Evolutionary conservation across 1,284 basidiomycete species (phyloP).

Genomic region (Sanghuangporus weigelae): DNA sequence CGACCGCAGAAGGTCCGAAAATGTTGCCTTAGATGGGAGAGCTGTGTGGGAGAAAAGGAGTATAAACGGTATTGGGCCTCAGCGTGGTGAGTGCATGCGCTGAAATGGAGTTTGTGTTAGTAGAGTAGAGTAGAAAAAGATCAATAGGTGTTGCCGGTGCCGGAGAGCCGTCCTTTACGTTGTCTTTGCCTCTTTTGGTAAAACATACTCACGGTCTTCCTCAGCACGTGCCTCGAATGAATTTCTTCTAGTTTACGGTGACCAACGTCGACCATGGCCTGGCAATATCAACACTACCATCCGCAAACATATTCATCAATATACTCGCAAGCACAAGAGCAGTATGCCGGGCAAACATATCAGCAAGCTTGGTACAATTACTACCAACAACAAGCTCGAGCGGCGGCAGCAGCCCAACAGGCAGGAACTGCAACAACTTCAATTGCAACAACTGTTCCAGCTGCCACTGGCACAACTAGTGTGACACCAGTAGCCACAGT

Average conservation of each 20-base stretch:
- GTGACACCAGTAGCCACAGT: background rate
- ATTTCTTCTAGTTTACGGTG: background rate
- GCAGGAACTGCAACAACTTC: background rate
- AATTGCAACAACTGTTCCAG: background rate
- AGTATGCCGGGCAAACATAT: constrained; percentile 11
- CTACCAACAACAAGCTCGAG: constrained; percentile 3
- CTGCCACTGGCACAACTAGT: background rate
- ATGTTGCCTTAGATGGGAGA: background rate
- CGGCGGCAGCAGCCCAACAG: background rate
- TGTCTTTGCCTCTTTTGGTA: background rate
- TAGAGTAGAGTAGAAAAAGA: background rate
- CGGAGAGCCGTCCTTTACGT: background rate
- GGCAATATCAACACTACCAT: constrained; percentile 11
- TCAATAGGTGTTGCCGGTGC: background rate
- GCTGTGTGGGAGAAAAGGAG: constrained; percentile 2
- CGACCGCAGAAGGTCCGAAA: constrained; percentile 10
- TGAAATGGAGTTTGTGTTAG: background rate
- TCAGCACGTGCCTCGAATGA: background rate
- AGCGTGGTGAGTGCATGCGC: background rate
- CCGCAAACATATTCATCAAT: background rate
- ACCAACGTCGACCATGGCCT: background rate
- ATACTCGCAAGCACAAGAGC: constrained; percentile 5
- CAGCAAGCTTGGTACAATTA: constrained; percentile 17
- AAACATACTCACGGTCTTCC: background rate
- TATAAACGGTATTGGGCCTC: background rate